phyloP scores from a whole-genome alignment of 495 filamentous ascomycete species.

The Penicillium verhagenii region DNA sequence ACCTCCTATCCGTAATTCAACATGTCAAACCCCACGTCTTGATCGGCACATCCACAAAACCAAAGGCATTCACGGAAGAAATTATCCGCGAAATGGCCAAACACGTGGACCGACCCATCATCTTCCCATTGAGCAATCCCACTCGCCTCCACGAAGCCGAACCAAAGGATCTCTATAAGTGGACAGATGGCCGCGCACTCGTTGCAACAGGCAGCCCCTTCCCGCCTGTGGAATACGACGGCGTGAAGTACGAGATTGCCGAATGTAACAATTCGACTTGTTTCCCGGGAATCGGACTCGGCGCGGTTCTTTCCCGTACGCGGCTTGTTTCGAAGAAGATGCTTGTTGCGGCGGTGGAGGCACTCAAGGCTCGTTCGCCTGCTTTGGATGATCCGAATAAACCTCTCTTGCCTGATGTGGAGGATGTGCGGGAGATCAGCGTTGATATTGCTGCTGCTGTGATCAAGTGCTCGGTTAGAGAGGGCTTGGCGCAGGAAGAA shows the following conservation, averaged over 20 bases:
- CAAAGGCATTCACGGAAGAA: conserved; percentile 74
- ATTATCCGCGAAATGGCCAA: conserved; percentile 76
- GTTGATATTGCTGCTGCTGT: conserved; percentile 77
- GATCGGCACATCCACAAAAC: conserved; percentile 80
- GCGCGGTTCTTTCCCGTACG: conserved; percentile 66
- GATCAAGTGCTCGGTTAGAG: conserved; percentile 67
- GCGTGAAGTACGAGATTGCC: conserved; percentile 63
- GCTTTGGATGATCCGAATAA: conserved; percentile 57
- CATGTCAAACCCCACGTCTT: conserved; percentile 77
- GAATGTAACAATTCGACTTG: conserved; percentile 92
- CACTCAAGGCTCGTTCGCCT: conserved; percentile 68
- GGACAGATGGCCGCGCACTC: conserved; percentile 77
- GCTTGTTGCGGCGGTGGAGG: conserved; percentile 75
- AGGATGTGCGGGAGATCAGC: conserved; percentile 70
- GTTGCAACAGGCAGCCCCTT: conserved; percentile 87
- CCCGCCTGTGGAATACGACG: conserved; percentile 67
- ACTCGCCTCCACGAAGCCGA: conserved; percentile 81
- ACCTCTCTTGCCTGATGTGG: conserved; percentile 73
- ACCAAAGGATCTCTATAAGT: conserved; percentile 72
- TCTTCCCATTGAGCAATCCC: conserved; percentile 85
- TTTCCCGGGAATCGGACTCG: conserved; percentile 85
- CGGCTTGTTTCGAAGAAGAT: conserved; percentile 69
- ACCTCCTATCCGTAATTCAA: conserved; percentile 66
- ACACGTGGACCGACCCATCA: conserved; percentile 71
- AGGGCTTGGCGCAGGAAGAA: conserved; percentile 59